Evolutionary conservation across 495 filamentous ascomycete genomes (phyloP).

Genomic region (Clavariopsis aquatica): DNA sequence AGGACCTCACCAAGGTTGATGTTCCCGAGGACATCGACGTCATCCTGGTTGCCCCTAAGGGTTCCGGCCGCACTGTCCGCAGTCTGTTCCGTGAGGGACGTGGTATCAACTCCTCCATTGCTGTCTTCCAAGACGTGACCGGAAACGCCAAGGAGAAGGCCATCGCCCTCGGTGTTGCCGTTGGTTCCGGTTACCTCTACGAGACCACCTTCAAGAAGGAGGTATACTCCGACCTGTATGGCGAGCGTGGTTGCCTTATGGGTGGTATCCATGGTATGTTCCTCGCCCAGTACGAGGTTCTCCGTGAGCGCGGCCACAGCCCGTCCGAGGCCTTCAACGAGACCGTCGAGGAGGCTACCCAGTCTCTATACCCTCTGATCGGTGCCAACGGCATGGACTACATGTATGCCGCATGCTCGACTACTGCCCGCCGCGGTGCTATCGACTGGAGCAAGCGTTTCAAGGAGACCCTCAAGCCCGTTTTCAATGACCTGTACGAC

Average conservation of each 20-base stretch:
- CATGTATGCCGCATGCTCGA: constrained; percentile 99
- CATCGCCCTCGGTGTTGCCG: constrained; percentile 91
- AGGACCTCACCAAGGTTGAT: constrained; percentile 97
- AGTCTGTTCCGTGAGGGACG: constrained; percentile 96
- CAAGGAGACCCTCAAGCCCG: constrained; percentile 95
- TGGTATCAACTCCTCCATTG: constrained; percentile 98
- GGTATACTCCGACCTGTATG: constrained; percentile 98
- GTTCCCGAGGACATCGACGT: constrained; percentile 94
- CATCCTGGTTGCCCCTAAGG: constrained; percentile 98
- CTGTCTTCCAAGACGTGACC: constrained; percentile 97
- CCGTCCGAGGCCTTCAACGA: constrained; percentile 99
- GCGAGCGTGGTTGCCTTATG: constrained; percentile 99
- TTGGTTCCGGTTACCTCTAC: constrained; percentile 97
- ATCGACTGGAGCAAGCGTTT: constrained; percentile 96
- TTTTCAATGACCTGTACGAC: constrained; percentile 96
- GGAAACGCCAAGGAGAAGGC: constrained; percentile 98
- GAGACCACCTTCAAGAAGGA: constrained; percentile 99
- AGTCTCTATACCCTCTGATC: constrained; percentile 95
- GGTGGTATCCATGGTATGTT: constrained; percentile 99
- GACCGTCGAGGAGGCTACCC: constrained; percentile 99
- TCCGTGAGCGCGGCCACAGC: constrained; percentile 95
- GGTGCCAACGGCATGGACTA: constrained; percentile 98
- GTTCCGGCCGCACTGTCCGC: constrained; percentile 96
- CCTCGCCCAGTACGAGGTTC: constrained; percentile 99
- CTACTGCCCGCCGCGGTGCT: constrained; percentile 95